Evolutionary conservation across 257 asterid genomes (phyloP).

Genomic region (Euphrasia confusa): DNA sequence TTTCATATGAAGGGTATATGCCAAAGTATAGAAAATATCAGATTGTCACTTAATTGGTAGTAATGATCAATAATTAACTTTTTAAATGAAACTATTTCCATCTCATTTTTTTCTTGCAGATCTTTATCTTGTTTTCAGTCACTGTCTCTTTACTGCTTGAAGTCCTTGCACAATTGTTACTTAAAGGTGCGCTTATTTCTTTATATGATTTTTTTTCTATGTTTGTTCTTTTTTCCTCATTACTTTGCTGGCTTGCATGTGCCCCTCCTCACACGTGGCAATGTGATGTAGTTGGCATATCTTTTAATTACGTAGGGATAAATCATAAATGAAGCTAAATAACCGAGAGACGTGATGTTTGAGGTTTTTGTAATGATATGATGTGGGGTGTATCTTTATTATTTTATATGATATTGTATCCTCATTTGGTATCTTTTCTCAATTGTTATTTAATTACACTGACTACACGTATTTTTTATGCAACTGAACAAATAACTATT

Average conservation of each 20-base stretch:
- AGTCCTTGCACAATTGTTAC: slow-evolving; percentile 51
- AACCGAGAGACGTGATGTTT: slow-evolving; percentile 3
- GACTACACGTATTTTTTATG: not conserved
- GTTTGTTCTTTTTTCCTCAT: not conserved
- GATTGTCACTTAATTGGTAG: not conserved
- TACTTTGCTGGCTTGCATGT: slow-evolving; percentile 7
- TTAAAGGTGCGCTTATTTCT: slow-evolving; percentile 56
- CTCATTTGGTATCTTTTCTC: not conserved
- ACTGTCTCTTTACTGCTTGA: slow-evolving; percentile 54
- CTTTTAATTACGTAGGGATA: not conserved
- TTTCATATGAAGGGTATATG: slow-evolving; percentile 20
- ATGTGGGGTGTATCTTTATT: no score
- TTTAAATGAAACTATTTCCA: not conserved
- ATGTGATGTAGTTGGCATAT: slow-evolving; percentile 13
- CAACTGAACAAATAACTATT: not conserved
- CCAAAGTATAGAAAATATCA: slow-evolving; percentile 9
- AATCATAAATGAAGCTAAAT: slow-evolving; percentile 12
- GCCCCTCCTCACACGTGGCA: slow-evolving; percentile 8
- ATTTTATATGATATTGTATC: not conserved
- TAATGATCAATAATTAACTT: not conserved
- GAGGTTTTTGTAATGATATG: not conserved
- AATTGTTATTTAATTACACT: no score
- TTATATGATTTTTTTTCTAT: not conserved
- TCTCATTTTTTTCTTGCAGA: slow-evolving; percentile 39
- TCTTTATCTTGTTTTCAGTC: slow-evolving; percentile 77